Evolutionary conservation across 1,139 yeast genomes (phyloP), one percentile per base, ranked within the genome.

Genomic region (Candida glucosophila): DNA sequence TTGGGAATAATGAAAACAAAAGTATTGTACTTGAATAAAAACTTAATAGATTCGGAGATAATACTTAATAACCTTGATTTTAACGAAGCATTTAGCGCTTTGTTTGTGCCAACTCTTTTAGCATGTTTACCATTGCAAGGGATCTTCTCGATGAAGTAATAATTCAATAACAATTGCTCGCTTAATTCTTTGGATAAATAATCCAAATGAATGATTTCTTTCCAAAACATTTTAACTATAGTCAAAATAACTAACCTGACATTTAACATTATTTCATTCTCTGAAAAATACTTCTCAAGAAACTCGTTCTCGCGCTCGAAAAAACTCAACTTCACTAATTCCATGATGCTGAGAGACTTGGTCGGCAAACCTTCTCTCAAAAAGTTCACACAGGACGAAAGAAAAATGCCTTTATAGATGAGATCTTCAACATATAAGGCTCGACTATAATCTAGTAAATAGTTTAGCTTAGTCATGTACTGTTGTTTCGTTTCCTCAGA

Each of bases 1-100:
- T 65, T 67, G 0, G 95, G 93, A 20, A 82, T 64, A n/a, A 86
- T 74, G 40, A 86, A 85, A 4, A 77, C 67, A 40, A 81, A 86
- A 46, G 75, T 40, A 62, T 77, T 66, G 40, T 56, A 52, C 39
- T 64, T 63, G 55, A 80, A 83, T 12, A 78, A 52, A 33, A 59
- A 62, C 10, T 54, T 47, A 2, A 75, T 57, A 8, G 49, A 46
- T n/a, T 49, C 48, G 1, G 58, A 37, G 5, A 64, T 50, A 24
- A 47, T 43, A 2, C 28, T 28, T 5, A 56, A 33, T 2, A 61
- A 28, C 16, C 41, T 48, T 5, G 31, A 38, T 24, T 44, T 49
- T 12, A 61, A 29, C 8, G 25, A 28, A 16, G 18, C 18, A 13
- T 19, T 19, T 7, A 7, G 7, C n/a, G 18, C 22, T 10, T 4